Evolutionary conservation across 208 protist species (phyloP).

Genomic region (Acanthamoeba healyi): DNA sequence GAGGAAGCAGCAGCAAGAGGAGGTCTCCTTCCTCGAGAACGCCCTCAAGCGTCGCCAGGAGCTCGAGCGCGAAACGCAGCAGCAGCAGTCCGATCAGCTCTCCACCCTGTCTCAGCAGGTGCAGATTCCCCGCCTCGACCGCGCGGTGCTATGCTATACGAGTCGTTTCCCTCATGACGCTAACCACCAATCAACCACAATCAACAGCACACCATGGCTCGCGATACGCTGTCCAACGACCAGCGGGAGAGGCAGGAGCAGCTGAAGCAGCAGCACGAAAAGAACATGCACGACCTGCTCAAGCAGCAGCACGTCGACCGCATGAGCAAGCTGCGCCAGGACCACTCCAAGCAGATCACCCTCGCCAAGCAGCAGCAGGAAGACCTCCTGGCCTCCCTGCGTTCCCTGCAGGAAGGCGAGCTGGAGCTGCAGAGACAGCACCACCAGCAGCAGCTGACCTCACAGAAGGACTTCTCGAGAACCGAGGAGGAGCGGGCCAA

Average conservation of each 20-base stretch:
- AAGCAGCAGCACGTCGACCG: conserved; percentile 29
- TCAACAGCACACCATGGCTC: conserved; percentile 43
- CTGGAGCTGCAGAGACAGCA: conserved; percentile 46
- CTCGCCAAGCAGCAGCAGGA: conserved; percentile 51
- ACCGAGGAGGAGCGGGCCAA: conserved; percentile 69
- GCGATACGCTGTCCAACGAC: neutral
- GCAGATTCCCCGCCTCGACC: neutral
- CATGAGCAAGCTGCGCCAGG: conserved; percentile 1
- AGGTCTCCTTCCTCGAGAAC: conserved; percentile 69
- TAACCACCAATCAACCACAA: neutral
- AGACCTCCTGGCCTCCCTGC: neutral
- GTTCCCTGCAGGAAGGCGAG: conserved; percentile 33
- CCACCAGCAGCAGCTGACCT: conserved; percentile 60
- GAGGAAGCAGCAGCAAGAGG: conserved; percentile 49
- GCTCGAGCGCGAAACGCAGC: conserved; percentile 40
- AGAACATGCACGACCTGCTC: conserved; percentile 42
- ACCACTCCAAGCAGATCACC: conserved; percentile 17
- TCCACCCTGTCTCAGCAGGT: neutral
- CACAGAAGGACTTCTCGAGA: conserved; percentile 30
- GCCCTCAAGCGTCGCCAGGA: conserved; percentile 57
- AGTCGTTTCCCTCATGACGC: too few species aligned
- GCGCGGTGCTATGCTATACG: neutral
- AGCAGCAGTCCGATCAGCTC: conserved; percentile 71
- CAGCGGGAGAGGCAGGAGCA: conserved; percentile 21
- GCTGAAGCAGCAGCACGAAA: conserved; percentile 20